Percentiles rank a stretch among this genome's conserved stretches.
phyloP scores from a whole-genome alignment of 2,329 filamentous ascomycete genomes.

The Colletotrichum simmondsii region DNA sequence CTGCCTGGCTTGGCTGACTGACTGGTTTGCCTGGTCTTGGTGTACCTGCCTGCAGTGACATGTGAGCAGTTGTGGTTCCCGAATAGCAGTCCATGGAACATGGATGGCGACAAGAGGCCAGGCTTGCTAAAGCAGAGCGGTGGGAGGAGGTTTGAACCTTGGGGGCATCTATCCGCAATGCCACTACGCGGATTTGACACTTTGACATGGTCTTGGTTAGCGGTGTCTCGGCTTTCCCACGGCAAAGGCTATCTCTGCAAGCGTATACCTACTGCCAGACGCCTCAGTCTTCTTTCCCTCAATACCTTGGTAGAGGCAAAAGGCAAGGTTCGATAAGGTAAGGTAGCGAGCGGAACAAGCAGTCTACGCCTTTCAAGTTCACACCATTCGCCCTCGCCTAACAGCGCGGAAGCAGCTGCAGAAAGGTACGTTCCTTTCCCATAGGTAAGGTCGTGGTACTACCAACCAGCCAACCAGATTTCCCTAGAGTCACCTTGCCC shows the following conservation, averaged over 20 bases:
- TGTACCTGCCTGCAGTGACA: constrained; percentile 26
- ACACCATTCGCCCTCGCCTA: background rate
- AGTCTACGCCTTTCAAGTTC: background rate
- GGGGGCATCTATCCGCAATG: background rate
- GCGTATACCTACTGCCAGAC: constrained; percentile 14
- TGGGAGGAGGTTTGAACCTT: background rate
- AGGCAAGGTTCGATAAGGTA: background rate
- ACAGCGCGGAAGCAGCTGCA: background rate
- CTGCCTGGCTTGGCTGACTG: background rate
- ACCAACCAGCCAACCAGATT: constrained; percentile 23
- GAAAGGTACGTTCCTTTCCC: background rate
- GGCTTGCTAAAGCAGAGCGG: constrained; percentile 30
- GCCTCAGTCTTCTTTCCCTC: background rate
- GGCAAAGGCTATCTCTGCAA: constrained; percentile 26
- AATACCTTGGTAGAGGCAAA: background rate
- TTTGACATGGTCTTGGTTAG: constrained; percentile 30
- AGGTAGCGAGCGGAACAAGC: background rate
- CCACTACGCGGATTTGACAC: constrained; percentile 25
- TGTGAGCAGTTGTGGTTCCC: constrained; percentile 33
- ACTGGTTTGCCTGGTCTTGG: background rate
- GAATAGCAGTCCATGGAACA: constrained; percentile 1
- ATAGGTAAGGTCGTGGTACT: background rate
- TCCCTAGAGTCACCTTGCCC: constrained; percentile 5
- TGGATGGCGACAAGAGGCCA: constrained; percentile 2
- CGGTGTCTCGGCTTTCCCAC: constrained; percentile 26